Base-by-base conservation (phyloP, 495 filamentous ascomycete genomes). In the Xylaria grammica region DNA sequence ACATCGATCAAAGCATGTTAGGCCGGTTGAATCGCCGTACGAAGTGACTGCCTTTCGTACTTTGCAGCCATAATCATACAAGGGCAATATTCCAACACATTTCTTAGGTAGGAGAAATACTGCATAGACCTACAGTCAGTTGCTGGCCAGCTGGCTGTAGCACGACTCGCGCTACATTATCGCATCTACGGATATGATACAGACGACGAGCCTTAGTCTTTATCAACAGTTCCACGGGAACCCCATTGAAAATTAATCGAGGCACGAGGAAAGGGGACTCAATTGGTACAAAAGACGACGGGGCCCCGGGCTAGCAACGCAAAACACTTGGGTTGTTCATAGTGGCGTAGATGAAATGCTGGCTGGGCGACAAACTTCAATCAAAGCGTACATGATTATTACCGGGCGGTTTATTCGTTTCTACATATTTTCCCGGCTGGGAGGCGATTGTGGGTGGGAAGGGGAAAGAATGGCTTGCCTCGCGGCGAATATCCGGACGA, bases 1-100 rank as follows among this genome's bases (percentile, higher is more conserved):
- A 77, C 26, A 82, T 84, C 32, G 81, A 84, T 58, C 70, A 69
- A 24, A 75, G 66, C 60, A 84, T 84, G 81, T 65, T 84, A 19
- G 76, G 74, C 5, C 69, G 73, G 19, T 52, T 77, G 4, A 73
- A 75, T 67, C 65, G 70, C 15, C 66, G 66, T 40, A 54, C 66
- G n/a, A 51, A 44, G 27, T 59, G 27, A 61, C n/a, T n/a, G 13
- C 44, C 49, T 55, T 52, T 30, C 15, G 5, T 19, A 32, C 38
- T 42, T 40, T 19, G 13, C 24, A 24, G 11, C 5, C 15, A 54
- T 27, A 11, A 34, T 11, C 10, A 53, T 5, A 22, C 22, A 11
- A 4, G 19, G 20, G 40, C 20, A 49, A 27, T 4, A 34, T 26
- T 17, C n/a, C 30, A 30, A 40, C 10, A 27, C 15, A 24, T 51